A percentile compares a stretch with the other conserved stretches of the same genome.
phyloP scores from a whole-genome alignment of 2,329 filamentous ascomycete genomes.

The Botrytis medusae region DNA sequence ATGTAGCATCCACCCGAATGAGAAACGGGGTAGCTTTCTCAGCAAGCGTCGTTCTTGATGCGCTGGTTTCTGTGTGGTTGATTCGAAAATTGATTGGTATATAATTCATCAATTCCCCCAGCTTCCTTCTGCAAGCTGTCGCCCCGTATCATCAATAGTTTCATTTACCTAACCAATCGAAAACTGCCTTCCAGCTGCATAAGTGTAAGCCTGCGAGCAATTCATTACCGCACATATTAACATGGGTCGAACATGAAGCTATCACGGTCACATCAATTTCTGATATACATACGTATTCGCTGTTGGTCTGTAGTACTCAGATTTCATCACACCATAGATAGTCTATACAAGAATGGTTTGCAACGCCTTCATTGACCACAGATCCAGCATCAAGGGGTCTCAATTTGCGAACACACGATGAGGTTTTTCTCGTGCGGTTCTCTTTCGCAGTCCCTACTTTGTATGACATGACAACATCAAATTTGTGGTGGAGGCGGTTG shows the following conservation, averaged over 20 bases:
- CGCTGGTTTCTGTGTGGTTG: conserved; percentile 21
- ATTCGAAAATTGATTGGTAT: conserved; percentile 18
- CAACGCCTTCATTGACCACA: not conserved
- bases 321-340: conserved; percentile 21
- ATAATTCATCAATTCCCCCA: conserved; percentile 14
- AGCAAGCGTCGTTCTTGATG: conserved; percentile 11
- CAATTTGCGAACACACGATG: conserved; percentile 15
- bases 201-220: conserved; percentile 14
- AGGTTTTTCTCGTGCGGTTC: conserved; percentile 10
- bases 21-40: not conserved
- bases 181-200: not conserved
- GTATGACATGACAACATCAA: conserved; percentile 8
- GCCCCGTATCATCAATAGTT: conserved; percentile 22
- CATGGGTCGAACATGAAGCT: conserved; percentile 13
- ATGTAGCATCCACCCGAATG: not conserved
- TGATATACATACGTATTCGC: conserved; percentile 4
- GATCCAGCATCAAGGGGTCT: conserved; percentile 6
- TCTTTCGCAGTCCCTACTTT: conserved; percentile 7
- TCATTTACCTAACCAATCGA: conserved; percentile 15
- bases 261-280: not conserved
- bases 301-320: not conserved
- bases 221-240: conserved; percentile 17
- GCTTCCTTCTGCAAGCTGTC: conserved; percentile 12
- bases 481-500: conserved; percentile 1
- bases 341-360: not conserved